A percentile compares a stretch with the other conserved stretches of the same genome.
Conservation (phyloP, 805 yeast genomes). For the Candida lessepsii region DNA sequence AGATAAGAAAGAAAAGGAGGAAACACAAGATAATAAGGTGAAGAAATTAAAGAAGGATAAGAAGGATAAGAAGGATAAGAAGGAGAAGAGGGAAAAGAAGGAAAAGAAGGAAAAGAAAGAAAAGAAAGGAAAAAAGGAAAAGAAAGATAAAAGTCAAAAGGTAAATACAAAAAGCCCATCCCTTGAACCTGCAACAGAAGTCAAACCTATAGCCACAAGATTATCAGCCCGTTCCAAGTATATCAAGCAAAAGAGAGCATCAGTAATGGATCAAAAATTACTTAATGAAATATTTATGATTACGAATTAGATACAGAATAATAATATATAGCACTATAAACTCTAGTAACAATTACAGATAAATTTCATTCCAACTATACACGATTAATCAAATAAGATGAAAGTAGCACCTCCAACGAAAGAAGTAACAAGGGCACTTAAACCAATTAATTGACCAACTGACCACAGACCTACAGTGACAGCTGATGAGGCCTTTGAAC, state of each 20-base stretch:
- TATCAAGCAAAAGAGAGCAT: constrained; percentile 88
- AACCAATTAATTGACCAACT: constrained; percentile 32
- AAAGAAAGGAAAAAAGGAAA: constrained; percentile 14
- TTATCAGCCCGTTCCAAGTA: constrained; percentile 75
- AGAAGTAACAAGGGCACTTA: constrained; percentile 34
- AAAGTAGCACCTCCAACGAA: constrained; percentile 47
- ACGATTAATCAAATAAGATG: constrained; percentile 20
- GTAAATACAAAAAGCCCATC: constrained; percentile 5
- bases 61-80: constrained; percentile 20
- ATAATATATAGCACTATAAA: background rate
- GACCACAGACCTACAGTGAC: constrained; percentile 24
- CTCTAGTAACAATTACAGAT: background rate
- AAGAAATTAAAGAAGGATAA: constrained; percentile 24
- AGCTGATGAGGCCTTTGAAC: constrained; percentile 19
- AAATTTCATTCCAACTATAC: constrained; percentile 3
- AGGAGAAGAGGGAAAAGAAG: constrained; percentile 21
- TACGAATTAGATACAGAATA: constrained; percentile 34
- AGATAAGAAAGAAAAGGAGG: constrained; percentile 18
- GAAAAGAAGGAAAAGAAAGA: constrained; percentile 25
- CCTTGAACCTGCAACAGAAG: constrained; percentile 7
- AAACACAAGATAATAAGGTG: constrained; percentile 19
- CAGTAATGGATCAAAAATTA: constrained; percentile 85
- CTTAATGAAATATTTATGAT: constrained; percentile 93
- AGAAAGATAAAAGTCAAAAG: constrained; percentile 11
- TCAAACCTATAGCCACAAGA: constrained; percentile 31